phyloP scores from a whole-genome alignment of 345 rosid species.

The Euclidium syriacum region DNA sequence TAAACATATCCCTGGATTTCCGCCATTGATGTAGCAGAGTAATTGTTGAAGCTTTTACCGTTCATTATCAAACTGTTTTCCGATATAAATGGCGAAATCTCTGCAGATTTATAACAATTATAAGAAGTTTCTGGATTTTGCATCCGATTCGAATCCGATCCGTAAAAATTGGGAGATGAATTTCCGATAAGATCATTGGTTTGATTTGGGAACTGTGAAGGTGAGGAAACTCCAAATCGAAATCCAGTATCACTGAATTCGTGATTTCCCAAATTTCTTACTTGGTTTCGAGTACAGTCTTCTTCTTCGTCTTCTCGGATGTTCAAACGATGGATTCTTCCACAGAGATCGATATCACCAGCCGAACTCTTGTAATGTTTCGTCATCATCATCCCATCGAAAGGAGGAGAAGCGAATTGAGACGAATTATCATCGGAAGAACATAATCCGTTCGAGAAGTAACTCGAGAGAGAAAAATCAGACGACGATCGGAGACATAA shows the following conservation, averaged over 20 bases:
- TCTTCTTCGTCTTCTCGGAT: slow-evolving; percentile 1
- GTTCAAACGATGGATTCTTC: slow-evolving; percentile 5
- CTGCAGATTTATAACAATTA: background rate
- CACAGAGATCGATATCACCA: background rate
- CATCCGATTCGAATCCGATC: too few relatives aligned
- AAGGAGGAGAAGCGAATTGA: slow-evolving; percentile 28
- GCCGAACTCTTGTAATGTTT: background rate
- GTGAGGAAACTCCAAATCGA: slow-evolving; percentile 3
- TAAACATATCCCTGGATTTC: slow-evolving; percentile 34
- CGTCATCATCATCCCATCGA: background rate
- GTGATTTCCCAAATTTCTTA: background rate
- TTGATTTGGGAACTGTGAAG: background rate
- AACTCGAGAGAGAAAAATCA: slow-evolving; percentile 32
- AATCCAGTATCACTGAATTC: background rate
- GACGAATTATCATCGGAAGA: slow-evolving; percentile 32
- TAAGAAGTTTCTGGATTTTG: background rate
- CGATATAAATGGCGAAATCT: background rate
- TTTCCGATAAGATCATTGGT: background rate
- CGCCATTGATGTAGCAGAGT: slow-evolving; percentile 9
- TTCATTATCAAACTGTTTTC: slow-evolving; percentile 24
- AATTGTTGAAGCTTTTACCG: slow-evolving; percentile 23
- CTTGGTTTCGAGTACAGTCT: background rate
- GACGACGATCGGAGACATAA: slow-evolving; percentile 30
- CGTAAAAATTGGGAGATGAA: background rate
- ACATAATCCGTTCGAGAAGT: slow-evolving; percentile 34